Percentiles rank a stretch among this genome's conserved stretches.
phyloP scores from a whole-genome alignment of 176 grass and related monocot species.

The barley (Hordeum vulgare) region DNA sequence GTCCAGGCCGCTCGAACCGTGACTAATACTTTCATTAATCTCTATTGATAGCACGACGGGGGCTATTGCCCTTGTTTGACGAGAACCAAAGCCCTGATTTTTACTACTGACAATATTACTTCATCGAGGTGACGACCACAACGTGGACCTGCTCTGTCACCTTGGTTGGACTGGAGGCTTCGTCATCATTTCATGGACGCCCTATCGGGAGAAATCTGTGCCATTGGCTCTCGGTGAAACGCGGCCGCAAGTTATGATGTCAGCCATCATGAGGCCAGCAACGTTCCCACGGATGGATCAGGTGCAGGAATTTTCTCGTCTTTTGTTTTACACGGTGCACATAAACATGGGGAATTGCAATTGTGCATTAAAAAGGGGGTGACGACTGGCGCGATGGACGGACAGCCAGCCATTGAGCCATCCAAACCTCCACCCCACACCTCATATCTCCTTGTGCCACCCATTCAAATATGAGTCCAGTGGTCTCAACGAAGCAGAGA shows the following conservation, averaged over 20 bases:
- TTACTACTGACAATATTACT: no score
- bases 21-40: no score
- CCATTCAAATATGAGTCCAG: slow-evolving; percentile 1
- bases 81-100: no score
- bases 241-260: background rate
- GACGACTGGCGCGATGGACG: slow-evolving; percentile 26
- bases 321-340: background rate
- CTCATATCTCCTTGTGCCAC: slow-evolving; percentile 52
- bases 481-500: background rate
- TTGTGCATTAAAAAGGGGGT: no score
- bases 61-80: no score
- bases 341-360: background rate
- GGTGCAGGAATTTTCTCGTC: background rate
- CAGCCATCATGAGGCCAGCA: slow-evolving; percentile 10
- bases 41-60: no score
- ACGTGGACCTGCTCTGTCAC: no score
- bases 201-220: background rate
- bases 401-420: slow-evolving; percentile 28
- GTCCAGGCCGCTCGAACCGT: no score
- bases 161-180: no score
- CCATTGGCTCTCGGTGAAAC: background rate
- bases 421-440: slow-evolving; percentile 63
- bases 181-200: no score
- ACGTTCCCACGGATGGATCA: slow-evolving; percentile 17
- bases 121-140: no score